Base-by-base conservation (phyloP, 257 asterid species). In the Solanum sejunctum region DNA sequence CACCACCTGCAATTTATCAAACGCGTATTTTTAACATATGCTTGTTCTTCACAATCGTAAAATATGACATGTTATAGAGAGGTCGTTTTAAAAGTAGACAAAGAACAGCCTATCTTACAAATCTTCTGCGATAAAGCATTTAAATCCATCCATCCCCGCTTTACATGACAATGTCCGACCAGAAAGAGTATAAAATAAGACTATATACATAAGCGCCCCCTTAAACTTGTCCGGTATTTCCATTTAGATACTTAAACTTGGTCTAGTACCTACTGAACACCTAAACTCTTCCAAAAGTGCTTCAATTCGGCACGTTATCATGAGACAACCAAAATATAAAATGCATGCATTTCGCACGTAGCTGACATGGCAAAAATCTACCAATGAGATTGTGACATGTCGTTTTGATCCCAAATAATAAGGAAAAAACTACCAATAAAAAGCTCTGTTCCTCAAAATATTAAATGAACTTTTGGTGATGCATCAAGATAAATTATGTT, bases 1-100 rank as follows among this genome's bases (percentile, higher is more conserved):
- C 41, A 97, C 98, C 87, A 95, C 98, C 98, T 96, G 91, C 83
- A 77, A 77, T 51, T 23, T 51, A 21, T 51, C 45, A 75, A 36
- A 23, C 1, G 1, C 82, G 49, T 16, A 21, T 20, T 39, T 58
- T 41, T 10, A 49, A 2, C 82, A 8, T 21, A 8, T 49, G 43
- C n/a, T 13, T 49, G 7, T 21, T 23, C 60, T 49, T 51, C 23
- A 6, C 8, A 49, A 23, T 49, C 16, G 23, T 49, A 75, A 75
- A 21, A 21, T 75, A 49, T 51, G 82, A 13, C 61, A 75, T 23
- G 45, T 23, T 10, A 75, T 21, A 3, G 26, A 21, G n/a, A 21
- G 41, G 58, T 47, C 58, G 2, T 7, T 43, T 21, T 21, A 1
- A 20, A 18, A 7, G 1, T 41, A 10, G 6, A 41, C 3, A 45